Evolutionary conservation across 1,284 basidiomycete genomes (phyloP).

Genomic region (Boletus smithii): DNA sequence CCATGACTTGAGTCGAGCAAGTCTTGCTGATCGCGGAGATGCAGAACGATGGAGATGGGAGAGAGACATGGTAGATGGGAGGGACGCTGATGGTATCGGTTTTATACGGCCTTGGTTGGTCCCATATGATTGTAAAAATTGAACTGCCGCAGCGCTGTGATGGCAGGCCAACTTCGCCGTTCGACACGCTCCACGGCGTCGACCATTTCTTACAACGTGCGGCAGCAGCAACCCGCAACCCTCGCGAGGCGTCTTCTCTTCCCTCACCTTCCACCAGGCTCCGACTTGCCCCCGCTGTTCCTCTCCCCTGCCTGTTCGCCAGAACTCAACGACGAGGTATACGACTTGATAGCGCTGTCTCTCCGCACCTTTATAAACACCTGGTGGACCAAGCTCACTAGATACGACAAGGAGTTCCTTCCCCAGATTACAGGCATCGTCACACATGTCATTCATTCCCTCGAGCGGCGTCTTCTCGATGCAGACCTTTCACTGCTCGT

Average conservation of each 20-base stretch:
- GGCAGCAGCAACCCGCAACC: constrained; percentile 18
- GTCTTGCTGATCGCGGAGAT: constrained; percentile 11
- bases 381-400: constrained; percentile 80
- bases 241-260: constrained; percentile 64
- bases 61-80: constrained; percentile 20
- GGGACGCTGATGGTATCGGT: constrained; percentile 9
- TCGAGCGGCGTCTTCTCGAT: constrained; percentile 56
- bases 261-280: constrained; percentile 46
- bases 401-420: constrained; percentile 78
- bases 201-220: constrained; percentile 17
- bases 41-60: constrained; percentile 8
- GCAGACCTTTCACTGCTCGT: constrained; percentile 58
- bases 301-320: constrained; percentile 39
- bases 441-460: constrained; percentile 50
- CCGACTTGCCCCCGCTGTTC: constrained; percentile 54
- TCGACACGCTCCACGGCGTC: constrained; percentile 29
- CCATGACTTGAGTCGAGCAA: constrained; percentile 3
- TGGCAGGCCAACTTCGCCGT: no score
- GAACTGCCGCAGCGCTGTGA: no score
- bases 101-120: no score
- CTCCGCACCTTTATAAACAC: constrained; percentile 73
- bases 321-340: constrained; percentile 65
- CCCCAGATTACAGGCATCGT: constrained; percentile 65
- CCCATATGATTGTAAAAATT: no score
- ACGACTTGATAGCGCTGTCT: constrained; percentile 74